These are phyloP conservation scores for Sphaerobolus stellatus DNA, from an alignment of 1,284 basidiomycete species.

Conservation along the genomic window DNA sequence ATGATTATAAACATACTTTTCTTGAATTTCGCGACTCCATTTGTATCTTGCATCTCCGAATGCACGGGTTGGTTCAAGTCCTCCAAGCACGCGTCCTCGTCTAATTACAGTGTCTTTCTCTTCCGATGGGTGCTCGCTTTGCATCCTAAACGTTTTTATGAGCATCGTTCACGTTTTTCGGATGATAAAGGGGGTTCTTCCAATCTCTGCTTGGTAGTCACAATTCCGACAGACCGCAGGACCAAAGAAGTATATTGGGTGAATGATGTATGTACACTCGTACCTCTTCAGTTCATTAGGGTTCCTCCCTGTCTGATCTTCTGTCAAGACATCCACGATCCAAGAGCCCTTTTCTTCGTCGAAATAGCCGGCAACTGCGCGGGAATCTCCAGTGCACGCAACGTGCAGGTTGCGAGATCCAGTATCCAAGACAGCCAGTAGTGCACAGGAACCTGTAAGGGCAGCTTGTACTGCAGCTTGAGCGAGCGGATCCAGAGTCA, in stretches of 20 bases:
- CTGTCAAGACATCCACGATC: constrained; percentile 88
- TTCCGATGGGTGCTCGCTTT: constrained; percentile 82
- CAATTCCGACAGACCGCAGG: neutral
- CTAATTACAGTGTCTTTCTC: constrained; percentile 83
- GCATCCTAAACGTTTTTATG: no score
- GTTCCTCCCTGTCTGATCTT: constrained; percentile 96
- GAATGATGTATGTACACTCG: constrained; percentile 13
- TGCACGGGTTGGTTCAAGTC: constrained; percentile 91
- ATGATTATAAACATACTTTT: constrained; percentile 51
- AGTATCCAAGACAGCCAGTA: constrained; percentile 84
- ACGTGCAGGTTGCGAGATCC: constrained; percentile 80
- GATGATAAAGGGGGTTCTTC: no score
- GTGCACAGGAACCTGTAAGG: constrained; percentile 76
- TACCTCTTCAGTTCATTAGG: constrained; percentile 76
- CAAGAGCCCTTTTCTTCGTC: constrained; percentile 66
- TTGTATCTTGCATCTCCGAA: constrained; percentile 97
- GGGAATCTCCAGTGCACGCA: constrained; percentile 90
- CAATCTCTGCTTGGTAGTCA: neutral
- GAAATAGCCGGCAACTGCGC: constrained; percentile 95
- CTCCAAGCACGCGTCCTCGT: constrained; percentile 86
- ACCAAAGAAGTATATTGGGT: no score
- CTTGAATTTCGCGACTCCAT: constrained; percentile 72
- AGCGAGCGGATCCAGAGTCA: neutral
- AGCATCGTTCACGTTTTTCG: no score
- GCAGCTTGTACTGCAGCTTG: constrained; percentile 1